Evolutionary conservation across 2,329 filamentous ascomycete species (phyloP).

Genomic region (Amylocarpus encephaloides): DNA sequence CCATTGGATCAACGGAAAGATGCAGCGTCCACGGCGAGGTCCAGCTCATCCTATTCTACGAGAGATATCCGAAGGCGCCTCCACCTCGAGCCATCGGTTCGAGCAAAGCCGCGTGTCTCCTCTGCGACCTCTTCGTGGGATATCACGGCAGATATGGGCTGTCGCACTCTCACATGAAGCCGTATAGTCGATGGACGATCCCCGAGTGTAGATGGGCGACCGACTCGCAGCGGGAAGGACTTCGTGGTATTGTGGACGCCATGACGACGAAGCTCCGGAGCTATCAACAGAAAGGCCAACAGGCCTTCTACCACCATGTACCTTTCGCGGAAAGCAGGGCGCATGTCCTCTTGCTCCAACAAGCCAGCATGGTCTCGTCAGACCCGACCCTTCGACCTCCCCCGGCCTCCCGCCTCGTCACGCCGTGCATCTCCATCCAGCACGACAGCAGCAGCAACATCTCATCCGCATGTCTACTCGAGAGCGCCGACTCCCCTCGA

Average conservation of each 20-base stretch:
- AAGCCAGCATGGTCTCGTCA: no score
- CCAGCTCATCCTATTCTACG: conserved; percentile 33
- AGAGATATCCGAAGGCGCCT: not conserved
- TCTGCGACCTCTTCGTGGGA: conserved; percentile 15
- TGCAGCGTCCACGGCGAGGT: conserved; percentile 43
- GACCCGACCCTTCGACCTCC: no score
- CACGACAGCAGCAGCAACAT: no score
- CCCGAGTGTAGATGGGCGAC: conserved; percentile 2
- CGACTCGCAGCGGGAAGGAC: not conserved
- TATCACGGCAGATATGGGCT: conserved; percentile 12
- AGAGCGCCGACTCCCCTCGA: no score
- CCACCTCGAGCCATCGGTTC: conserved; percentile 14
- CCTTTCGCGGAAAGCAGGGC: not conserved
- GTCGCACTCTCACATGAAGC: conserved; percentile 10
- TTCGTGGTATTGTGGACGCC: not conserved
- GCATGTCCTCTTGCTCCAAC: no score
- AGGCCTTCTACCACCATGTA: not conserved
- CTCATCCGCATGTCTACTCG: no score
- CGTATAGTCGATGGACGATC: conserved; percentile 12
- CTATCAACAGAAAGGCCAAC: not conserved
- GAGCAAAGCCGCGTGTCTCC: conserved; percentile 16
- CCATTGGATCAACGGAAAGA: not conserved
- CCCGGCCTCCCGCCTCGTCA: no score
- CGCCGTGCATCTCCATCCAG: no score
- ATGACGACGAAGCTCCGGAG: not conserved